A percentile compares a stretch with the other conserved stretches of the same genome.
Conservation (phyloP, 495 filamentous ascomycete species). For the Staphylotrichum longicolle region DNA sequence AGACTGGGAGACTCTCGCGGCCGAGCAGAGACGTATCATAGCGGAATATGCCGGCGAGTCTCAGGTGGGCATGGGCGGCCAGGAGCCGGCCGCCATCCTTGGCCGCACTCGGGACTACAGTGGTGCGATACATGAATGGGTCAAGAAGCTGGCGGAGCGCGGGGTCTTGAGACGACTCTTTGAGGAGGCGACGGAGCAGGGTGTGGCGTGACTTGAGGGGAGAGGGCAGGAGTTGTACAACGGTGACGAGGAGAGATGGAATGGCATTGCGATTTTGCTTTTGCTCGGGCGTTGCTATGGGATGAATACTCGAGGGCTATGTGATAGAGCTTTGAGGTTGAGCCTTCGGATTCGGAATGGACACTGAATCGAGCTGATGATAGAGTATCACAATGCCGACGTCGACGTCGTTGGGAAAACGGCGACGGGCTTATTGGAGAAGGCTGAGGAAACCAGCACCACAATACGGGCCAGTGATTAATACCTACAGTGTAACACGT, state of each 20-base stretch:
- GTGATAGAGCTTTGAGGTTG: too few species aligned
- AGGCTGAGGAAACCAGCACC: too few species aligned
- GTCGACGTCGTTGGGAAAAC: too few species aligned
- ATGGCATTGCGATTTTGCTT: too few species aligned
- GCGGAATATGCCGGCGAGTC: constrained; percentile 28
- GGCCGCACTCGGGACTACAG: constrained; percentile 44
- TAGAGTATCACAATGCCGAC: too few species aligned
- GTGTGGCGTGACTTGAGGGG: background rate
- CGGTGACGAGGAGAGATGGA: background rate
- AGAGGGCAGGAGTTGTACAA: background rate
- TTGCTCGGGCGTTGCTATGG: too few species aligned
- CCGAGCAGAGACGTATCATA: constrained; percentile 30
- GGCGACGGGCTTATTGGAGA: too few species aligned
- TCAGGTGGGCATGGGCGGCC: constrained; percentile 9
- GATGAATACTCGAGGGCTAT: too few species aligned
- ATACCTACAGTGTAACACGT: too few species aligned
- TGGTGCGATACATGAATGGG: constrained; percentile 46
- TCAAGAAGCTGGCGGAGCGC: constrained; percentile 41
- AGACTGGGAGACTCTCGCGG: constrained; percentile 20
- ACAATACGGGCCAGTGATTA: too few species aligned
- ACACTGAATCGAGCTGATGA: too few species aligned
- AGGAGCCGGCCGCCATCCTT: constrained; percentile 25
- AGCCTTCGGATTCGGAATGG: too few species aligned
- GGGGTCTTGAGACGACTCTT: constrained; percentile 38
- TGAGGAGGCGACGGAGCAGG: constrained; percentile 23